A percentile compares a stretch with the other conserved stretches of the same genome.
Conservation (phyloP, 495 filamentous ascomycete species). For the Penicillium odoratum region DNA sequence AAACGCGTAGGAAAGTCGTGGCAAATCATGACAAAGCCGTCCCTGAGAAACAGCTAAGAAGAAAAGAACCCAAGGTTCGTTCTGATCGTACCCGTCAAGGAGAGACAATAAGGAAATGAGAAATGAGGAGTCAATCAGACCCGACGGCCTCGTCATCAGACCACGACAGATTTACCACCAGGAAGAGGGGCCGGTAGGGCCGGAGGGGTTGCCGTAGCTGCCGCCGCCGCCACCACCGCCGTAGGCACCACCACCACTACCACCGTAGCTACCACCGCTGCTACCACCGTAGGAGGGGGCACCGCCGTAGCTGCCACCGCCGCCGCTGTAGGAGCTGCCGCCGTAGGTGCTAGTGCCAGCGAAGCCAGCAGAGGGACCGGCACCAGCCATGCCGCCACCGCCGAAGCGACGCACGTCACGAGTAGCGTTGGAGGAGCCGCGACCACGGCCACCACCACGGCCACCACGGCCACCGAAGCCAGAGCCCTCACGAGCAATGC, state of each 20-base stretch:
- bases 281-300: constrained; percentile 36
- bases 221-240: constrained; percentile 63
- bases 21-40: constrained; percentile 53
- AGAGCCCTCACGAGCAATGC: constrained; percentile 89
- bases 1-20: constrained; percentile 41
- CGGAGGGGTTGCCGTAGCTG: constrained; percentile 81
- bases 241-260: constrained; percentile 36
- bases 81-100: constrained; percentile 49
- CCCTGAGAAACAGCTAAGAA: constrained; percentile 44
- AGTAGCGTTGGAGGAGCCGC: constrained; percentile 60
- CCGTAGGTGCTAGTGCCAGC: constrained; percentile 18
- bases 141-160: constrained; percentile 48
- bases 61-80: constrained; percentile 48
- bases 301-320: constrained; percentile 48
- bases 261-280: constrained; percentile 19
- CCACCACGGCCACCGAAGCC: constrained; percentile 73
- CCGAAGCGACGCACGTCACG: constrained; percentile 85
- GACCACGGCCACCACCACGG: constrained; percentile 69
- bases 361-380: constrained; percentile 33
- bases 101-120: constrained; percentile 40
- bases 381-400: constrained; percentile 41
- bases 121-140: constrained; percentile 45
- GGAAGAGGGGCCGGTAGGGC: constrained; percentile 75
- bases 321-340: constrained; percentile 75
- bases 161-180: constrained; percentile 84